Conservation (phyloP, 2,329 filamentous ascomycete species). For the Talaromyces pinophilus region DNA sequence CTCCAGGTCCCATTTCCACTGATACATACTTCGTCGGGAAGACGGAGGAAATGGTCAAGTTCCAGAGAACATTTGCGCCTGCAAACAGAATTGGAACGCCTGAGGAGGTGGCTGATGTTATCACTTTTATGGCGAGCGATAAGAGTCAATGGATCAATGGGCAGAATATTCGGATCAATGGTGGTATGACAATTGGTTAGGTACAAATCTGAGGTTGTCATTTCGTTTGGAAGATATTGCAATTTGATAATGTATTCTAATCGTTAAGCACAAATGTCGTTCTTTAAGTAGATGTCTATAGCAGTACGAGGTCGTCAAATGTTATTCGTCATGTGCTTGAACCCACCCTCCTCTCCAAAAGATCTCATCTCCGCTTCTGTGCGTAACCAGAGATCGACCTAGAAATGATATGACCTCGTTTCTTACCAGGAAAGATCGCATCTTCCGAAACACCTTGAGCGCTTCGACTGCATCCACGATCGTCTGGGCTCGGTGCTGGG, state of each 20-base stretch:
- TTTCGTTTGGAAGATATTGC: background rate
- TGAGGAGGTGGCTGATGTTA: conserved; percentile 4
- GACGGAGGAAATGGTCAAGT: conserved; percentile 36
- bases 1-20: conserved; percentile 58
- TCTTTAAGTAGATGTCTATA: background rate
- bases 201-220: background rate
- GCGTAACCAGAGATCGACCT: background rate
- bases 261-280: background rate
- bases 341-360: background rate
- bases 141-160: conserved; percentile 9
- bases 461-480: conserved; percentile 14
- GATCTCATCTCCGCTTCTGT: background rate
- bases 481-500: background rate
- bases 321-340: background rate
- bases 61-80: background rate
- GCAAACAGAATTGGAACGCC: conserved; percentile 1
- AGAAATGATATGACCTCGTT: background rate
- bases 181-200: conserved; percentile 3
- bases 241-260: background rate
- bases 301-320: background rate
- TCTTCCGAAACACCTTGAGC: background rate
- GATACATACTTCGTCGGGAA: conserved; percentile 58
- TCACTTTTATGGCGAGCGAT: conserved; percentile 7
- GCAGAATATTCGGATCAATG: conserved; percentile 9
- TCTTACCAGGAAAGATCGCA: background rate